Base-by-base conservation (phyloP, 164 flowering plant genomes). In the Aristolochia californica region DNA sequence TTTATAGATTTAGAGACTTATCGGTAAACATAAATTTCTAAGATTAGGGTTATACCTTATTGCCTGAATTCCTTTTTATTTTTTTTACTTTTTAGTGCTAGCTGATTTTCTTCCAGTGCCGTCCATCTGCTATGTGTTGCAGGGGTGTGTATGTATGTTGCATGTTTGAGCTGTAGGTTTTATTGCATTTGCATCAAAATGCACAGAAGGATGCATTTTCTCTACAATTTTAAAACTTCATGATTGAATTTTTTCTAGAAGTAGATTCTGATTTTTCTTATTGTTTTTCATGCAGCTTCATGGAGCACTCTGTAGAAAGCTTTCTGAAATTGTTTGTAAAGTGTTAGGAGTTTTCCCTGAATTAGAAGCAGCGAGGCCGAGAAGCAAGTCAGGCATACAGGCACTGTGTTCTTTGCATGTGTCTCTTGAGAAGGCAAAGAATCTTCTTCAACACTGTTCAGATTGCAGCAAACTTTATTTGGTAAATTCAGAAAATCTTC, bases 371-470 rank as follows among this genome's bases (percentile, higher is more conserved):
- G 82, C 97, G 55, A 69, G 97, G 45, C 99, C 97, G 5, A 78
- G 96, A 68, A 87, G 99, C 78, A 90, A 75, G 69, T 81, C 99
- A 17, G 99, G 99, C 7, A 84, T 94, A 61, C 99, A 94, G 74
- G 87, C 97, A 12, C 66, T 94, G 54, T 94, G 99, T 72, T 81
- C 99, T 10, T 72, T 94, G 61, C 96, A 90, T 70, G 72, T 94
- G 40, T 91, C 97, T 12, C 82, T 94, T 60, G 97, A 94, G 75
- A 94, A 86, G 73, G 70, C 91, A n/a, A 88, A 91, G 74, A 86
- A 71, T 72, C 69, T 85, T 60, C 91, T 94, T 60, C 95, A 77
- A 51, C 99, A 94, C 69, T 94, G 99, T 65, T 80, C 96, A 0
- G 85, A 86, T 54, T 80, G 86, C 62, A 94, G 99, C 73, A 94